A percentile compares a stretch with the other conserved stretches of the same genome.
phyloP scores from a whole-genome alignment of 805 yeast genomes.

The Wickerhamiella dianesei region DNA sequence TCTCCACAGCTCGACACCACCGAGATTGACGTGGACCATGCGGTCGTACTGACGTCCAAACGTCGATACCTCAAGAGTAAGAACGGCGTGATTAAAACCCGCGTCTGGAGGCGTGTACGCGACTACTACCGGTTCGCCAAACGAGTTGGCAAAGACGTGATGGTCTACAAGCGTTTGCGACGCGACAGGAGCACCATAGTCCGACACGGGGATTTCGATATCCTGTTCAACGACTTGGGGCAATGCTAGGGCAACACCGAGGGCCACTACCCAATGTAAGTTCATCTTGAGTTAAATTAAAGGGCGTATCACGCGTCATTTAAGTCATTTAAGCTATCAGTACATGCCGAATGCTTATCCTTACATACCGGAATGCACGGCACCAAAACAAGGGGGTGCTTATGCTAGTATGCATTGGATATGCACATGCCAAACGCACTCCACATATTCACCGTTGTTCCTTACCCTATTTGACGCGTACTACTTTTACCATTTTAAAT shows the following conservation, averaged over 20 bases:
- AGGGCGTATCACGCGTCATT: too few species aligned
- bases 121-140: conserved; percentile 21
- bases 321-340: too few species aligned
- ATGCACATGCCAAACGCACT: too few species aligned
- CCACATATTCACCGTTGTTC: too few species aligned
- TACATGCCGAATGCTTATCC: too few species aligned
- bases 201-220: conserved; percentile 14
- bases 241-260: neutral
- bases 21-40: conserved; percentile 33
- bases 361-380: too few species aligned
- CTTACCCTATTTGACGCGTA: too few species aligned
- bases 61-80: conserved; percentile 22
- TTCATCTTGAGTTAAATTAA: too few species aligned
- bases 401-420: too few species aligned
- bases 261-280: too few species aligned
- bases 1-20: conserved; percentile 57
- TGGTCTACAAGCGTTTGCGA: conserved; percentile 10
- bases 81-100: conserved; percentile 24
- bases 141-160: conserved; percentile 22
- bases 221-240: conserved; percentile 4
- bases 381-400: too few species aligned
- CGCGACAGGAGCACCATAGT: conserved; percentile 11
- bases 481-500: too few species aligned
- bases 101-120: conserved; percentile 23
- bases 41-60: conserved; percentile 29